Evolutionary conservation across 73 alveolate genomes (phyloP), one percentile per base, ranked within the genome.

Genomic region (Paramecium octaurelia): DNA sequence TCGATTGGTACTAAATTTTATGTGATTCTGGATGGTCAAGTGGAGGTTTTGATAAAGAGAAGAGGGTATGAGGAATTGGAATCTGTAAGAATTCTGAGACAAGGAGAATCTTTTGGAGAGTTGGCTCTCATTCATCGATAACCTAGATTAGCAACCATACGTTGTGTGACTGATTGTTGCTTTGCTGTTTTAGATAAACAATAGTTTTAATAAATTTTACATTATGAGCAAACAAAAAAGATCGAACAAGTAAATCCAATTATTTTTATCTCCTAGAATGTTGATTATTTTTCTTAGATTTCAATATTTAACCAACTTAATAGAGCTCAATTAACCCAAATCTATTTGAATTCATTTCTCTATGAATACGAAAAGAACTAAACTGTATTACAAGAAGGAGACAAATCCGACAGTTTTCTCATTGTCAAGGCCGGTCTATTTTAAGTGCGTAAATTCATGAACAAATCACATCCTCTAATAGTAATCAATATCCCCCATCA

Each of bases 91-190:
- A 77, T 40, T 23, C 23, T 87, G 11, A 59, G 20, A 9, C 43
- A 73, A 12, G 93, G 93, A 34, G 93, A 87, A 60, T 48, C 85
- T 40, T 87, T 87, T 87, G 93, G 93, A 43, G 93, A 87, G 58
- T 58, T 60, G 8, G 93, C 93, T 60, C 71, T 87, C 8, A 31
- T 87, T n/a, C 64, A 64, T 87, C 58, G 70, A 43, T 24, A 73
- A 64, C 88, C 93, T 11, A 58, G 93, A 60, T 64, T 57, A 27
- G 93, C 93, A 31, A 87, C 88, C 4, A 87, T 87, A 16, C 59
- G 70, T 58, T 87, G 93, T 68, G 69, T 64, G 20, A 64, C 60
- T 36, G 93, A 87, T 18, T 87, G 89, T 18, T 43, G 31, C 23
- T 87, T 87, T 87, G 93, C 93, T 12, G 93, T 87, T 16, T 68